Evolutionary conservation across 2,329 filamentous ascomycete species (phyloP).

Genomic region (Ciborinia camelliae): DNA sequence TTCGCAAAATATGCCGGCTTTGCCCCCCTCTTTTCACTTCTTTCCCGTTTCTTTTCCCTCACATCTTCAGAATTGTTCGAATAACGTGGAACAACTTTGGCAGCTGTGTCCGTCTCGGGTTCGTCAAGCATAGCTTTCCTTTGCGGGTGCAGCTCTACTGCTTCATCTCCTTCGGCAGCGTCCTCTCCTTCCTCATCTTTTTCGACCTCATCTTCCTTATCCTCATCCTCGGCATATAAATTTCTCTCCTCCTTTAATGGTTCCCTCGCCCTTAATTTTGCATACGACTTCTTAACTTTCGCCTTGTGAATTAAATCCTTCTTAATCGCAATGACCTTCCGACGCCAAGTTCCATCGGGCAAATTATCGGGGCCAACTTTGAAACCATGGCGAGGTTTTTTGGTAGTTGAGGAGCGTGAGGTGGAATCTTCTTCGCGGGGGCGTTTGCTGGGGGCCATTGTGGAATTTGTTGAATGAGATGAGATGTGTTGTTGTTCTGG

Average conservation of each 20-base stretch:
- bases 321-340: constrained; percentile 91
- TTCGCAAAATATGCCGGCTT: constrained; percentile 41
- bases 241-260: constrained; percentile 10
- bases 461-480: constrained; percentile 18
- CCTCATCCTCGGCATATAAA: background rate
- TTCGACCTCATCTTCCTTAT: background rate
- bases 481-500: background rate
- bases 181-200: background rate
- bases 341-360: constrained; percentile 81
- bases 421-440: constrained; percentile 46
- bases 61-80: background rate
- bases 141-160: constrained; percentile 56
- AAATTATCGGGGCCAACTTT: constrained; percentile 84
- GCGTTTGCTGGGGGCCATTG: constrained; percentile 57
- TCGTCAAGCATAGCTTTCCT: constrained; percentile 56
- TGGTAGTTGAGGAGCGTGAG: constrained; percentile 41
- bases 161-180: constrained; percentile 14
- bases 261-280: constrained; percentile 69
- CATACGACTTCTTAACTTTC: constrained; percentile 89
- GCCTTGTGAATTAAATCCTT: constrained; percentile 84
- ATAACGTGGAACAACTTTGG: constrained; percentile 12
- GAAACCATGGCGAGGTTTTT: constrained; percentile 68
- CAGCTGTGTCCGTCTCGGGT: constrained; percentile 29
- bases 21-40: constrained; percentile 25
- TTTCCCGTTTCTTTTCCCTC: background rate